phyloP scores from a whole-genome alignment of 371 early-diverging fungal genomes.

The Nosema muscidifuracis region DNA sequence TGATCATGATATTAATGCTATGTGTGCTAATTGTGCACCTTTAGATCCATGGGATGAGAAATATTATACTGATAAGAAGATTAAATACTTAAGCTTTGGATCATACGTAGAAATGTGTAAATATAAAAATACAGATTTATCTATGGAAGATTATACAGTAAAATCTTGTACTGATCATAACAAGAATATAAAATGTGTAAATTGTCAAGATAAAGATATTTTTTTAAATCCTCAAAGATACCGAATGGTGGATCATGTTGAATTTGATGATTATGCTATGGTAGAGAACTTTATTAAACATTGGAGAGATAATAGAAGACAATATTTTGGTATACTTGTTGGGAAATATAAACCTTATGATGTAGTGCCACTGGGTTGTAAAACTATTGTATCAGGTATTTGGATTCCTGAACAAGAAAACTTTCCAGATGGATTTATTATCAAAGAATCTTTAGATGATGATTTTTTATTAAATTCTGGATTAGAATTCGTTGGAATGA shows the following conservation, averaged over 20 bases:
- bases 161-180: constrained; percentile 44
- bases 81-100: constrained; percentile 57
- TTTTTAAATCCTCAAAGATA: constrained; percentile 66
- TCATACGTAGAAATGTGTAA: constrained; percentile 54
- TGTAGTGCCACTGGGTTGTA: constrained; percentile 85
- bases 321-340: constrained; percentile 82
- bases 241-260: constrained; percentile 93
- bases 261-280: constrained; percentile 77
- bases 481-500: constrained; percentile 73
- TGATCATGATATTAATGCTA: constrained; percentile 53
- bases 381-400: constrained; percentile 86
- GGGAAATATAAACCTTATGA: constrained; percentile 81
- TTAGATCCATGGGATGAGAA: constrained; percentile 56
- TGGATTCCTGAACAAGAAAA: constrained; percentile 83
- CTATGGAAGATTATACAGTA: constrained; percentile 37
- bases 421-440: constrained; percentile 72
- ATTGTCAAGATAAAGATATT: constrained; percentile 52
- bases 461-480: constrained; percentile 68
- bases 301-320: constrained; percentile 77
- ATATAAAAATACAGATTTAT: constrained; percentile 29
- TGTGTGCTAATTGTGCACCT: constrained; percentile 60
- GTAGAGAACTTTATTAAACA: constrained; percentile 76
- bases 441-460: constrained; percentile 66
- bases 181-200: constrained; percentile 41
- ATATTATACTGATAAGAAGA: constrained; percentile 50